Evolutionary conservation across 768 basidiomycete species (phyloP), one percentile per base, ranked within the genome.

Genomic region (Hygrocybe coccinea): DNA sequence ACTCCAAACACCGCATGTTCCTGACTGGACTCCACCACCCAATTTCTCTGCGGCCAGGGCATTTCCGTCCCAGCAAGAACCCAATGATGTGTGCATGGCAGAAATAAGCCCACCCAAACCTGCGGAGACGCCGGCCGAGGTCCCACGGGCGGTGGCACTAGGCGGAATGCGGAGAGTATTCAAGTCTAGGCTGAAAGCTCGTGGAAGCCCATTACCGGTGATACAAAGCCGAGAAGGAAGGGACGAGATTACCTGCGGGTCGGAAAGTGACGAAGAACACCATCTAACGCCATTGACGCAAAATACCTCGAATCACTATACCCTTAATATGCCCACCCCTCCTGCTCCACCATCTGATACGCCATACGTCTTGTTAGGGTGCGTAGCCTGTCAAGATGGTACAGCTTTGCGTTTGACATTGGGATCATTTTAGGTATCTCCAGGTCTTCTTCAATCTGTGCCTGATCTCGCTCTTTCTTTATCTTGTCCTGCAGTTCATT

Each of bases 381-480:
- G 61, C 65, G 86, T 74, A 29, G 33, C 56, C 1, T 57, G 50
- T 43, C 22, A 12, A 50, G 50, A 58, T 44, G 29, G 55, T 52
- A 11, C 15, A 35, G 9, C 29, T 34, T 22, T 35, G 54, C 21
- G 48, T 44, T 56, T 24, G 21, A 39, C 36, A 63, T 64, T 57
- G 64, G 51, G 54, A 24, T 56, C 50, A 48, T 50, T 41, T 56
- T 58, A 90, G 91, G 58, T 98, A 98, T 70, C 75, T 95, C 19
- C 95, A 98, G 67, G 91, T 98, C 72, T 84, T 90, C 71, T 97
- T 97, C 76, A 97, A 97, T 70, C 73, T 90, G 21, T 85, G 89
- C 5, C 80, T 97, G 36, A 83, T 93, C 47, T 63, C 90, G 38
- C 74, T 95, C 47, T 88, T 91, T 64, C 73, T 99, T 59, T 97